Conservation (phyloP, 228 moss, liverwort and hornwort species). For the Sphagnum magellanicum region DNA sequence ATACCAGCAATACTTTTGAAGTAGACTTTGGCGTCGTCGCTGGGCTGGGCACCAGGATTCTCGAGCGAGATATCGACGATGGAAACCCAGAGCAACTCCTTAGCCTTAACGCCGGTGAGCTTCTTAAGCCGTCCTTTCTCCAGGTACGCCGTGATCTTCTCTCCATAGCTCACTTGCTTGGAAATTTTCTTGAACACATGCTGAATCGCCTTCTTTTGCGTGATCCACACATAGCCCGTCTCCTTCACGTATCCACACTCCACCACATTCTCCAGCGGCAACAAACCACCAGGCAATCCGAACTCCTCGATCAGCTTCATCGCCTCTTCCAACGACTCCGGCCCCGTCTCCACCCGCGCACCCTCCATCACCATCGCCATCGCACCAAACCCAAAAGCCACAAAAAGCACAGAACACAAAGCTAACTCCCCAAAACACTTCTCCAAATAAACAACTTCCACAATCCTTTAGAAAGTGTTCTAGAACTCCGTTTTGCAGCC, state of each 20-base stretch:
- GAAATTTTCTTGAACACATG: constrained; percentile 49
- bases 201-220: constrained; percentile 57
- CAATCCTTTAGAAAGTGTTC: no score
- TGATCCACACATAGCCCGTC: constrained; percentile 68
- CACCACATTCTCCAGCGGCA: constrained; percentile 52
- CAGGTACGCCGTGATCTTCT: constrained; percentile 53
- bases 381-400: no score
- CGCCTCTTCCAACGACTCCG: constrained; percentile 16
- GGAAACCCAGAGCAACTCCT: constrained; percentile 70
- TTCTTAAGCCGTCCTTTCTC: constrained; percentile 59
- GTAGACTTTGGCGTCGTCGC: constrained; percentile 9
- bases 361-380: not conserved
- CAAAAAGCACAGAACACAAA: no score
- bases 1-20: constrained; percentile 49
- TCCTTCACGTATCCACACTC: constrained; percentile 60
- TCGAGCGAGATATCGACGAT: constrained; percentile 44
- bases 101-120: constrained; percentile 66
- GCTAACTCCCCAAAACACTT: no score
- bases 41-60: not conserved
- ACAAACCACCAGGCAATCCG: constrained; percentile 43
- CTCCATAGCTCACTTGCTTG: constrained; percentile 60
- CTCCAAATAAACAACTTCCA: no score
- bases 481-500: no score
- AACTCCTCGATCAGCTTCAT: constrained; percentile 27
- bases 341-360: not conserved